Conservation (phyloP, 306 rosid species). For the Biancaea sappan region DNA sequence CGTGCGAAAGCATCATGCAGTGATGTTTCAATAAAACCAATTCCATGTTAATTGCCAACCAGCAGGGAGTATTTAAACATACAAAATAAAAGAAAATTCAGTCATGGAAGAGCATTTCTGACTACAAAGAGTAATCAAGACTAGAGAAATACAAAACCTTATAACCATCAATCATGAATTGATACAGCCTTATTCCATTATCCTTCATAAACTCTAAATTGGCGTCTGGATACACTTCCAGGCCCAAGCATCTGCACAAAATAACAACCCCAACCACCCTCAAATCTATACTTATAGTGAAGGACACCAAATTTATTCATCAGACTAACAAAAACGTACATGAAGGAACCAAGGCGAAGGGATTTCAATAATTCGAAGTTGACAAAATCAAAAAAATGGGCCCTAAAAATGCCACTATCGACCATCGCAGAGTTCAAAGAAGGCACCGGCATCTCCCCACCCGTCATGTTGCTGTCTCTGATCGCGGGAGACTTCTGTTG, state of each 20-base stretch:
- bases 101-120: not conserved
- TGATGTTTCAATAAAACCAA: slow-evolving; percentile 14
- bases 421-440: slow-evolving; percentile 76
- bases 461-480: slow-evolving; percentile 20
- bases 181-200: slow-evolving; percentile 59
- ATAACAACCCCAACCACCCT: not conserved
- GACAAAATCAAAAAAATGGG: slow-evolving; percentile 63
- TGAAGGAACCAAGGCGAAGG: slow-evolving; percentile 62
- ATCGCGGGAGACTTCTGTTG: not conserved
- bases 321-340: slow-evolving; percentile 41
- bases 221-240: slow-evolving; percentile 64
- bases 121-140: not conserved
- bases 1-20: slow-evolving; percentile 3
- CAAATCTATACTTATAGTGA: not conserved
- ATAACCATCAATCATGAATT: slow-evolving; percentile 62
- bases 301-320: not conserved
- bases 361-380: slow-evolving; percentile 63
- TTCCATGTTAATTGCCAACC: not conserved
- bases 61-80: slow-evolving; percentile 12
- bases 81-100: not conserved
- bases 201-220: slow-evolving; percentile 50
- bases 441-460: slow-evolving; percentile 60
- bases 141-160: slow-evolving; percentile 44
- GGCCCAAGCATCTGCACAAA: slow-evolving; percentile 58
- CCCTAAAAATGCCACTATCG: slow-evolving; percentile 59